These are phyloP conservation scores for Pseudocercospora pini-densiflorae DNA, from an alignment of 2,329 filamentous ascomycete species.

Conservation along the genomic window DNA sequence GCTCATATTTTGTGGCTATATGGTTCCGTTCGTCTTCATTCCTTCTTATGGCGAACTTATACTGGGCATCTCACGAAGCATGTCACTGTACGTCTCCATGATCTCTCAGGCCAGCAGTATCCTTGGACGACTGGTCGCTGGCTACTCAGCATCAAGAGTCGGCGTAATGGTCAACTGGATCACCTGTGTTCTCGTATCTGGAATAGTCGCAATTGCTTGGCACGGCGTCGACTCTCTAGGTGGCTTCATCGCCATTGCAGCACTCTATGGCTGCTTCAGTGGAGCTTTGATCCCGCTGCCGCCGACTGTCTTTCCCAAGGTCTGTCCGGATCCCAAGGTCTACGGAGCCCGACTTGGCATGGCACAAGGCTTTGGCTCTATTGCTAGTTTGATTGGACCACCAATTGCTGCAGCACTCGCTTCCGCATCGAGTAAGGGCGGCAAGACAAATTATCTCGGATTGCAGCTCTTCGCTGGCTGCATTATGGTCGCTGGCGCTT, in stretches of 20 bases:
- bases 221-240: slow-evolving; percentile 50
- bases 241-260: slow-evolving; percentile 49
- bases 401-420: slow-evolving; percentile 52
- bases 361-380: slow-evolving; percentile 50
- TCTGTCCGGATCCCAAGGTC: slow-evolving; percentile 53
- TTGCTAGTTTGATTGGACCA: slow-evolving; percentile 51
- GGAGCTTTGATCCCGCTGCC: slow-evolving; percentile 53
- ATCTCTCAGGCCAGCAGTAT: slow-evolving; percentile 63
- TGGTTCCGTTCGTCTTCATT: slow-evolving; percentile 50
- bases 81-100: slow-evolving; percentile 60
- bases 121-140: slow-evolving; percentile 56
- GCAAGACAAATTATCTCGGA: slow-evolving; percentile 32
- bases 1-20: slow-evolving; percentile 33
- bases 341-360: slow-evolving; percentile 54
- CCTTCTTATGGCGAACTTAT: slow-evolving; percentile 42
- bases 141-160: slow-evolving; percentile 54
- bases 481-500: slow-evolving; percentile 35
- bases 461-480: slow-evolving; percentile 39
- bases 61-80: slow-evolving; percentile 49
- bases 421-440: slow-evolving; percentile 22
- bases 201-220: slow-evolving; percentile 61
- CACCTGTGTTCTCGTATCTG: slow-evolving; percentile 51
- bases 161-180: slow-evolving; percentile 61
- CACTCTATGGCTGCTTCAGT: slow-evolving; percentile 51
- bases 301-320: slow-evolving; percentile 47